Base-by-base conservation (phyloP, 2,329 filamentous ascomycete species). In the Cytospora chrysosperma region DNA sequence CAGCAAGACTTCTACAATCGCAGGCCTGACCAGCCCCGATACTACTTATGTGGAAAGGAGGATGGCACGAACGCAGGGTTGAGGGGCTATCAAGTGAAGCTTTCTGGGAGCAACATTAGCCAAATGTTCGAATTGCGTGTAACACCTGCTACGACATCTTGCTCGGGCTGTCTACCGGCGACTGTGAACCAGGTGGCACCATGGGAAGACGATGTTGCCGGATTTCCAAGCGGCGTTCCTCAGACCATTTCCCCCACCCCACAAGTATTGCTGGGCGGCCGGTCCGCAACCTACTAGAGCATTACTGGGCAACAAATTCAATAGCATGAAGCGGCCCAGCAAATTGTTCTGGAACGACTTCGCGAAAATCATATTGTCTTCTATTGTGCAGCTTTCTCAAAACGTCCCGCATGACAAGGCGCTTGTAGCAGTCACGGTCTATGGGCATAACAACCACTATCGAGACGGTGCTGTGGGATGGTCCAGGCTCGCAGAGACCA, bases 401-500 rank as follows among this genome's bases (percentile, higher is more conserved):
- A 37, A 40, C 27, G 30, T 13, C 32, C 52, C 40, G 30, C 54
- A 50, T 55, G 59, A 27, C 50, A 28, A 59, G 24, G 54, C 24
- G 49, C 55, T 28, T 56, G 57, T 28, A 54, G 37, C 24, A 32
- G 19, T 43, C 37, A n/a, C 47, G 15, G 30, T 32, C 52, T n/a
- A 26, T 43, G 12, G 15, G 34, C 24, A 55, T 24, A n/a, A 27
- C 43, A 37, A 51, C 17, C 43, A 56, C 56, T 58, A 19, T 51
- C 34, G 56, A 59, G 21, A 54, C 28, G 32, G 47, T 47, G 37
- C 34, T 27, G 43, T 53, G 43, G 27, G 40, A 58, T 54, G 61
- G 62, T 64, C 64, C 64, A 64, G 61, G 56, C 56, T 34, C 56
- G 51, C 32, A 37, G 47, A 56, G 57, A 53, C 56, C 62, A 61